Percentiles rank a stretch among this genome's conserved stretches.
Conservation (phyloP, 2,329 filamentous ascomycete genomes). For the Penicillium digitatum region DNA sequence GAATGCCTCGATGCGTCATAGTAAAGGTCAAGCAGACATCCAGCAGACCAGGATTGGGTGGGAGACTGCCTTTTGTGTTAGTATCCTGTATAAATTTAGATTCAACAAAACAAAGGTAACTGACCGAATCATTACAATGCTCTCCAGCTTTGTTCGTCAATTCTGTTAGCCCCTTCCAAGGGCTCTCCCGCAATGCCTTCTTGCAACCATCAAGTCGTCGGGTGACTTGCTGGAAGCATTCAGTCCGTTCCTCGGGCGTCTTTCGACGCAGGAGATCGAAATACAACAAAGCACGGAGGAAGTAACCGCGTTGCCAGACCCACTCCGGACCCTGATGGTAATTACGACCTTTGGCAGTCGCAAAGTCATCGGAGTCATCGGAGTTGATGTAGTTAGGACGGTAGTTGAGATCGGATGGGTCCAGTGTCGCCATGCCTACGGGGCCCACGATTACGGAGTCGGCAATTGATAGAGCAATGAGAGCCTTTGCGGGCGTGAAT, state of each 20-base stretch:
- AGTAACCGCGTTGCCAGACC: constrained; percentile 97
- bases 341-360: constrained; percentile 89
- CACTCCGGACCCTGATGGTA: constrained; percentile 98
- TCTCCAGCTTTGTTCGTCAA: constrained; percentile 86
- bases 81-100: constrained; percentile 9
- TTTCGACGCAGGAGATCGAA: constrained; percentile 76
- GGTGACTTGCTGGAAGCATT: constrained; percentile 94
- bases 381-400: constrained; percentile 91
- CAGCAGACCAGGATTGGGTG: constrained; percentile 93
- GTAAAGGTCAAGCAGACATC: constrained; percentile 91
- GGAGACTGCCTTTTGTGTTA: constrained; percentile 59
- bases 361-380: constrained; percentile 86
- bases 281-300: constrained; percentile 82
- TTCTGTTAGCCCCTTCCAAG: constrained; percentile 89
- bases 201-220: constrained; percentile 78
- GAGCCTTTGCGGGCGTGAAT: constrained; percentile 73
- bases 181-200: constrained; percentile 70
- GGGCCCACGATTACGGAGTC: constrained; percentile 79
- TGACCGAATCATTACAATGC: constrained; percentile 82
- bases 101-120: constrained; percentile 8
- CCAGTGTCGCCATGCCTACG: constrained; percentile 91
- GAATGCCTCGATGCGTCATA: constrained; percentile 68
- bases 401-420: constrained; percentile 89
- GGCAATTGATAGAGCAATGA: constrained; percentile 72
- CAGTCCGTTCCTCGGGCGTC: constrained; percentile 65